Conservation (phyloP, 2,329 filamentous ascomycete genomes). For the Fusarium irregulare region DNA sequence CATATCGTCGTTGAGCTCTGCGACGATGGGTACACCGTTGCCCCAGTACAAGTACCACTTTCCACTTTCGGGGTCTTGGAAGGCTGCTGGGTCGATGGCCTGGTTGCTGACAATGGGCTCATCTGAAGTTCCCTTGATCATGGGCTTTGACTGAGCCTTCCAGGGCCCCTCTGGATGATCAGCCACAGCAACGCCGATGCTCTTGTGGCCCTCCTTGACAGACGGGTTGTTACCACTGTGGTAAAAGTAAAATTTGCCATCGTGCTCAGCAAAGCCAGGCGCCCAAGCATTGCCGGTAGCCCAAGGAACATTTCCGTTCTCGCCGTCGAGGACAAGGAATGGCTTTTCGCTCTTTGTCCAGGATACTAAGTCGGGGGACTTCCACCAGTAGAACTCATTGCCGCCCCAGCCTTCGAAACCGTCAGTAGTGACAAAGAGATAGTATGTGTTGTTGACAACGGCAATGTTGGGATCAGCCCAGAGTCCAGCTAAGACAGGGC, state of each 20-base stretch:
- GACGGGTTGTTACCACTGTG: conserved; percentile 67
- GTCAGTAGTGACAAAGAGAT: conserved; percentile 61
- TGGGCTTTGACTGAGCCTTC: conserved; percentile 62
- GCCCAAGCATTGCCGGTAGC: conserved; percentile 75
- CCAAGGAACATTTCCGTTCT: conserved; percentile 68
- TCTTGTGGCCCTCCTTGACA: conserved; percentile 60
- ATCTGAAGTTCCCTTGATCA: conserved; percentile 58
- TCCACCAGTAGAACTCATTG: conserved; percentile 61
- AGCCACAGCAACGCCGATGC: conserved; percentile 70
- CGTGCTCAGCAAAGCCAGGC: conserved; percentile 68
- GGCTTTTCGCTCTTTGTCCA: conserved; percentile 57
- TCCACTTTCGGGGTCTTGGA: conserved; percentile 68
- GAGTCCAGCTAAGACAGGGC: conserved; percentile 53
- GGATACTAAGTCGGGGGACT: conserved; percentile 55
- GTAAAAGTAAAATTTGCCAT: conserved; percentile 73
- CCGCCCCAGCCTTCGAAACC: conserved; percentile 58
- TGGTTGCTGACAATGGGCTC: conserved; percentile 55
- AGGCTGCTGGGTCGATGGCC: conserved; percentile 71
- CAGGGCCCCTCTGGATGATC: conserved; percentile 70
- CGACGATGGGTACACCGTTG: conserved; percentile 56
- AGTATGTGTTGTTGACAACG: conserved; percentile 57
- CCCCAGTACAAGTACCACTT: conserved; percentile 73
- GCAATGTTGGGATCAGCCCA: conserved; percentile 62
- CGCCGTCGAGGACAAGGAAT: conserved; percentile 59
- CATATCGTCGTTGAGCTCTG: conserved; percentile 60